Evolutionary conservation across 1,284 basidiomycete species (phyloP), one percentile per base, ranked within the genome.

Genomic region (Trametes versicolor): DNA sequence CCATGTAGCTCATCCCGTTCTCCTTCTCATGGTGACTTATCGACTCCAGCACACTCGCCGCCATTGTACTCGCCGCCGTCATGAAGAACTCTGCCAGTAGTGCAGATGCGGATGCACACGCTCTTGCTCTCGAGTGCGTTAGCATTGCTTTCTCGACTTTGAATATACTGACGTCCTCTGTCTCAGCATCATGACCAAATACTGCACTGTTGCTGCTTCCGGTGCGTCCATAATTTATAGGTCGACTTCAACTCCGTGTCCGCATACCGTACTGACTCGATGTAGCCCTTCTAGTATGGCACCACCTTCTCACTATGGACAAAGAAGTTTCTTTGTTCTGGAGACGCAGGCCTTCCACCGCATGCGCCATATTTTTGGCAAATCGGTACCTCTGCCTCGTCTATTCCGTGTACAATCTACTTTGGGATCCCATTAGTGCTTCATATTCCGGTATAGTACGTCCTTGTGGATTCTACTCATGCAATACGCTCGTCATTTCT

Each of bases 241-340:
- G n/a, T 36, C 13, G 34, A 6, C 34, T 36, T 36, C 34, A 13
- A 6, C 34, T 36, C 6, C 13, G 13, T 36, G 34, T 13, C 34
- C 34, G 7, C 13, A 36, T 13, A 36, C 34, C 7, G 7, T 36
- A 36, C 34, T 36, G 7, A 36, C 34, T 36, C 34, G 34, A 17
- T 15, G 8, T 19, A 65, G 63, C 52, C n/a, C n/a, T 65, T 9
- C 34, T 65, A 2, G 47, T 55, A 17, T 65, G 55, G 34, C 51
- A 65, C 52, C 45, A 55, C 25, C 13, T 62, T n/a, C 19, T 62
- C 13, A 65, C 63, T 10, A 49, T 65, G n/a, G 59, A 34, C 21
- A 21, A 23, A 12, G 63, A 65, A 36, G 59, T 65, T 8, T 27
- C 21, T 2, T 25, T 27, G 4, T 62, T 65, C n/a, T 65, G 63